phyloP scores from a whole-genome alignment of 306 rosid species.

The Senna siamea region DNA sequence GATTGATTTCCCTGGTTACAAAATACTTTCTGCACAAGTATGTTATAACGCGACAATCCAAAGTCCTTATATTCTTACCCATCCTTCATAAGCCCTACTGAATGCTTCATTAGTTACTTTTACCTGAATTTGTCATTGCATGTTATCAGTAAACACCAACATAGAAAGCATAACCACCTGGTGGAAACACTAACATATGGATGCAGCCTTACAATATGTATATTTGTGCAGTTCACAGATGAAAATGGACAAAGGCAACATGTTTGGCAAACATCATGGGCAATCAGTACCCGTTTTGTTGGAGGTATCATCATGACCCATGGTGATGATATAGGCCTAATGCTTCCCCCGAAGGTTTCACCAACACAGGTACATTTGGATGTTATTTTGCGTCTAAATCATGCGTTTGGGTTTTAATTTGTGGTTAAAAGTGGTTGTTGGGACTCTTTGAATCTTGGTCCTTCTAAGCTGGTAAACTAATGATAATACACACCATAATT shows the following conservation, averaged over 20 bases:
- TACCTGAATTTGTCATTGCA: neutral
- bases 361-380: conserved; percentile 72
- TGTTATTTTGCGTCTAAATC: conserved; percentile 23
- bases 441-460: conserved; percentile 25
- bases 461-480: conserved; percentile 8
- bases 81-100: neutral
- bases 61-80: neutral
- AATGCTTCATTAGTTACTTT: neutral
- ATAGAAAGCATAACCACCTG: neutral
- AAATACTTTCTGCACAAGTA: neutral
- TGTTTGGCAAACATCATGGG: conserved; percentile 99
- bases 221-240: conserved; percentile 80
- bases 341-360: conserved; percentile 95
- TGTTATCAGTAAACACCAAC: neutral
- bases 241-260: conserved; percentile 81
- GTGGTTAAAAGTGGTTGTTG: conserved; percentile 4
- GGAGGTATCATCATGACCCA: conserved; percentile 98
- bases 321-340: conserved; percentile 92
- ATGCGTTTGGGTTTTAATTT: conserved; percentile 3
- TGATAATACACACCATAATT: neutral
- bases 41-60: neutral
- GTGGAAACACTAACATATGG: conserved; percentile 27
- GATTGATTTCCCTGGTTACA: neutral
- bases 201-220: conserved; percentile 39
- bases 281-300: conserved; percentile 95